Evolutionary conservation across 352 stramenopile genomes (phyloP).

Genomic region (Aphanomyces invadans): DNA sequence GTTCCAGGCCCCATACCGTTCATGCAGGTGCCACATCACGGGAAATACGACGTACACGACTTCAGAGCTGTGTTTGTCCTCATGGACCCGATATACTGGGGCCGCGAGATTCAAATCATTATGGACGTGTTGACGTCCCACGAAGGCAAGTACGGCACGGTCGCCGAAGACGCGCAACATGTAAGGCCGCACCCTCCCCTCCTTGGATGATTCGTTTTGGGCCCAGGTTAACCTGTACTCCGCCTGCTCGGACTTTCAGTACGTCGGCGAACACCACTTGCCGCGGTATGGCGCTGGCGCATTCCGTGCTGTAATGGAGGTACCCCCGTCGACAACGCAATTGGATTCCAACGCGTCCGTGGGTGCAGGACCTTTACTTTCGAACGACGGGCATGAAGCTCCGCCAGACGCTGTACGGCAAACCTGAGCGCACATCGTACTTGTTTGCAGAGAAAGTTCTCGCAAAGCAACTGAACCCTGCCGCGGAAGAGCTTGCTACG

Average conservation of each 20-base stretch:
- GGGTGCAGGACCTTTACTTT: conserved; percentile 52
- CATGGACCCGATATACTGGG: conserved; percentile 73
- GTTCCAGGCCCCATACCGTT: not conserved
- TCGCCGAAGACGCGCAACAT: conserved; percentile 37
- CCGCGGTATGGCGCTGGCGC: conserved; percentile 71
- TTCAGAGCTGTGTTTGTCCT: conserved; percentile 69
- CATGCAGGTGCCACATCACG: conserved; percentile 19
- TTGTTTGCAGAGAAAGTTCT: conserved; percentile 68
- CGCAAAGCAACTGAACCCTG: conserved; percentile 39
- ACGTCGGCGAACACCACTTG: conserved; percentile 78
- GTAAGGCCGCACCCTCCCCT: conserved; percentile 25
- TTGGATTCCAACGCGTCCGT: not conserved
- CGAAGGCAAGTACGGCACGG: conserved; percentile 40
- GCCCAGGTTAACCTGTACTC: conserved; percentile 66
- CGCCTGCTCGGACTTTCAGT: conserved; percentile 83
- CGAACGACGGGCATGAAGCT: conserved; percentile 73
- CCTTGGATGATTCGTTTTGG: not conserved
- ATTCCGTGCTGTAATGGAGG: conserved; percentile 69
- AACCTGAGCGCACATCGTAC: conserved; percentile 70
- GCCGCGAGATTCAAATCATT: conserved; percentile 62
- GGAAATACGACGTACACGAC: conserved; percentile 42
- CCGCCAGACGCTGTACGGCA: conserved; percentile 66
- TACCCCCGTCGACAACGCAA: not conserved
- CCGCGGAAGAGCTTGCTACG: conserved; percentile 44
- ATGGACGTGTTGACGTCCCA: conserved; percentile 66